Evolutionary conservation across 2,329 filamentous ascomycete genomes (phyloP), one percentile per base, ranked within the genome.

Genomic region (Colletotrichum sp.): DNA sequence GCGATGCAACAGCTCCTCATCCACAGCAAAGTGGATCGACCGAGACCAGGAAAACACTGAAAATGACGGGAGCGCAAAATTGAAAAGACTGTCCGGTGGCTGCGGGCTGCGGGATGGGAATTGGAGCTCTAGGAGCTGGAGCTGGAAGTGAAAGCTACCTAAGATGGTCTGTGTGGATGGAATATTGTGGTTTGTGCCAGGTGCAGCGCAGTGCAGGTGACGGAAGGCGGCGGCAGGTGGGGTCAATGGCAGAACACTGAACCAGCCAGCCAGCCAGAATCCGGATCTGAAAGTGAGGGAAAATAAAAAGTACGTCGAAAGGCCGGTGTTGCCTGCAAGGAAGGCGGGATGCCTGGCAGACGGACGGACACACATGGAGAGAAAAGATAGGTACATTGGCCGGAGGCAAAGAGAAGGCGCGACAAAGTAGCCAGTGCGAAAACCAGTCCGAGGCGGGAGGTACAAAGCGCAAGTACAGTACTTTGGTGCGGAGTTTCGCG

Each of bases 381-480:
- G 66, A 28, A 48, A 52, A 34, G 34, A 28, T 48, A 62, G 67
- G 56, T 70, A 70, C 56, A 62, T 62, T 13, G 26, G 56, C 56
- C n/a, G 7, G 32, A 30, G 15, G 60, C 26, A 34, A 48, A 69
- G 65, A n/a, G n/a, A 64, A 38, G 43, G 36, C 15, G 58, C 43
- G 34, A 61, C 58, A 15, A 82, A 77, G 84, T 85, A 85, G 78
- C 85, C 84, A 78, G 84, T 85, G 84, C 82, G 82, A 73, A 76
- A 68, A 69, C 0, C 5, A 16, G 5, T 10, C 16, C 8, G 48
- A 24, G 65, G 48, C 73, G 67, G 48, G 76, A 77, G 76, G 80
- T 85, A 84, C 84, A 83, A 79, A 77, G 61, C 69, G 70, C 66
- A 81, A 81, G 83, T 83, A 84, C 83, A 83, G 80, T 84, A 83